Conservation (phyloP, 768 basidiomycete genomes). For the Pleurotus citrinopileatus region DNA sequence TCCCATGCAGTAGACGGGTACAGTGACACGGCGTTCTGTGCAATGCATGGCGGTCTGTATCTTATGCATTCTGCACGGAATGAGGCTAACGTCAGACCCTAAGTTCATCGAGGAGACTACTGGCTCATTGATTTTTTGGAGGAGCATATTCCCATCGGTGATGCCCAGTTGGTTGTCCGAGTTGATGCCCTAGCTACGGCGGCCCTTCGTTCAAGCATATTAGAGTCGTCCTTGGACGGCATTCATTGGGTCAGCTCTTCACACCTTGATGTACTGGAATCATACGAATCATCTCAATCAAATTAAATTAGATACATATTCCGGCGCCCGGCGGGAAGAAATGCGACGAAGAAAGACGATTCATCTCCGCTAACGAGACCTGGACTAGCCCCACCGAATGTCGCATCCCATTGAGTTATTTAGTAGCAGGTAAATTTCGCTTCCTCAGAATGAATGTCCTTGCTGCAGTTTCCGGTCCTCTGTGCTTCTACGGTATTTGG, state of each 20-base stretch:
- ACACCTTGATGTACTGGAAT: no score
- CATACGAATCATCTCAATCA: no score
- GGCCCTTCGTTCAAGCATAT: neutral
- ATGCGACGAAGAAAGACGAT: neutral
- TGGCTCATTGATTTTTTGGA: neutral
- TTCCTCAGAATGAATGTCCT: neutral
- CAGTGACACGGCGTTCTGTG: constrained; percentile 47
- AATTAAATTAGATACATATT: no score
- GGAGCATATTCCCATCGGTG: neutral
- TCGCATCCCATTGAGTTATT: neutral
- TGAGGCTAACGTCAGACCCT: neutral
- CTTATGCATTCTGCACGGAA: neutral
- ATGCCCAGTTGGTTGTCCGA: neutral
- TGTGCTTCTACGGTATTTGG: neutral
- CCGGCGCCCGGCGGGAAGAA: no score
- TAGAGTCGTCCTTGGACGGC: constrained; percentile 1
- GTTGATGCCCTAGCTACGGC: neutral
- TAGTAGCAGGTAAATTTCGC: neutral
- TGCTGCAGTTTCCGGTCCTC: neutral
- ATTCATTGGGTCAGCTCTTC: constrained; percentile 1
- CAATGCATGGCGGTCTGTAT: constrained; percentile 37
- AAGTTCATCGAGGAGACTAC: neutral
- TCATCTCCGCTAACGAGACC: neutral
- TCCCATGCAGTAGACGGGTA: constrained; percentile 57
- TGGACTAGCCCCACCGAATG: neutral